Percentiles rank a stretch among this genome's conserved stretches.
phyloP scores from a whole-genome alignment of 2,329 filamentous ascomycete genomes.

The Rhynchosporium graminicola region DNA sequence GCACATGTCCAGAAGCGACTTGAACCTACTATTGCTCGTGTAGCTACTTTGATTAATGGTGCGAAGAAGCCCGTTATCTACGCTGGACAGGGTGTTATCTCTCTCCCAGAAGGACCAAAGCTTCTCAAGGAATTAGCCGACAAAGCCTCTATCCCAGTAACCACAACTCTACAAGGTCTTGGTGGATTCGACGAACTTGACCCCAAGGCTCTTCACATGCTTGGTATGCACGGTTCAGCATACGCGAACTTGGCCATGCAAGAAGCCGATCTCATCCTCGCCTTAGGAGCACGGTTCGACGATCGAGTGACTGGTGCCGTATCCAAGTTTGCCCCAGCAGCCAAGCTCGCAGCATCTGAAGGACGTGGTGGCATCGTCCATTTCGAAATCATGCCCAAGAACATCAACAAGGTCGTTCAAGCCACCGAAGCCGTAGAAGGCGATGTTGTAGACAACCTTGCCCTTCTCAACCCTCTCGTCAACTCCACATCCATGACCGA shows the following conservation, averaged over 20 bases:
- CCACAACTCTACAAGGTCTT: slow-evolving; percentile 91
- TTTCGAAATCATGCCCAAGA: slow-evolving; percentile 99
- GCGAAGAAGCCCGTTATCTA: slow-evolving; percentile 96
- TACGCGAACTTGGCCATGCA: slow-evolving; percentile 99
- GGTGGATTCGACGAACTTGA: slow-evolving; percentile 92
- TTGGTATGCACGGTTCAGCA: slow-evolving; percentile 96
- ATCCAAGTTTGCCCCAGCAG: slow-evolving; percentile 83
- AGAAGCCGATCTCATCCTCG: slow-evolving; percentile 93
- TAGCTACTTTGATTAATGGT: slow-evolving; percentile 79
- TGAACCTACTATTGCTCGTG: slow-evolving; percentile 69
- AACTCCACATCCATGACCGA: slow-evolving; percentile 61
- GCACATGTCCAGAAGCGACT: slow-evolving; percentile 74
- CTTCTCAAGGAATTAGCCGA: slow-evolving; percentile 85
- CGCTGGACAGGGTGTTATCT: slow-evolving; percentile 86
- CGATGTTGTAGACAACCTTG: slow-evolving; percentile 80
- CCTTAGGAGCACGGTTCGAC: slow-evolving; percentile 90
- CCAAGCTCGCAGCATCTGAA: slow-evolving; percentile 81
- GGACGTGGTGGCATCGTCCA: slow-evolving; percentile 92
- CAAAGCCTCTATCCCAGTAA: slow-evolving; percentile 89
- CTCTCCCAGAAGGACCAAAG: slow-evolving; percentile 74
- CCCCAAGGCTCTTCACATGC: slow-evolving; percentile 94
- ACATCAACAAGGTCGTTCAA: slow-evolving; percentile 99
- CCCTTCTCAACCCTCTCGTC: slow-evolving; percentile 71
- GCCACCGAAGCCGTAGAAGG: slow-evolving; percentile 94
- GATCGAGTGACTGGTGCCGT: slow-evolving; percentile 88